Percentiles rank a stretch among this genome's conserved stretches.
These are phyloP conservation scores for Echria macrotheca DNA, from an alignment of 495 filamentous ascomycete species.

Conservation along the genomic window DNA sequence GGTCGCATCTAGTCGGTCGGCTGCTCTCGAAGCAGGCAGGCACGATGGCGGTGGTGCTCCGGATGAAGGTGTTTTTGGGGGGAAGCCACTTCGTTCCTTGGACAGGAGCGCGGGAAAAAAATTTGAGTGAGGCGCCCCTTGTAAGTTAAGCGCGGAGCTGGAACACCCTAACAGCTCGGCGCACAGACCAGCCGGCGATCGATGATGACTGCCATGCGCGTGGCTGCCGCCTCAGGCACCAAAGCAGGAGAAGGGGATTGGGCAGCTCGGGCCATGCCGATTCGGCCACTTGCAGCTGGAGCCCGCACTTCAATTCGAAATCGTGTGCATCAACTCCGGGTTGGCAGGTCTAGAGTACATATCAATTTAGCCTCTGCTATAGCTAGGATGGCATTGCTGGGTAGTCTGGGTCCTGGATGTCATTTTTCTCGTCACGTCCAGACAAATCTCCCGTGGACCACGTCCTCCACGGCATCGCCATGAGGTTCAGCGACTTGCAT, in stretches of 20 bases:
- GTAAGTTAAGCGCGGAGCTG: slow-evolving; percentile 16
- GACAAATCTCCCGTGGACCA: no score
- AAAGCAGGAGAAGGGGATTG: neutral
- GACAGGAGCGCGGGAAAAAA: slow-evolving; percentile 16
- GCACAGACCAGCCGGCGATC: slow-evolving; percentile 9
- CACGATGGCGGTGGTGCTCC: slow-evolving; percentile 16
- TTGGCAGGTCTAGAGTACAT: no score
- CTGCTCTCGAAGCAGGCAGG: slow-evolving; percentile 13
- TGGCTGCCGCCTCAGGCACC: slow-evolving; percentile 8
- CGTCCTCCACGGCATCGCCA: no score
- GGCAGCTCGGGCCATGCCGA: neutral
- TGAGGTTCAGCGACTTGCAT: no score
- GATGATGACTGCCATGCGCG: slow-evolving; percentile 4
- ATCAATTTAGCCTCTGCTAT: no score
- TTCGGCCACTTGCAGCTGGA: neutral
- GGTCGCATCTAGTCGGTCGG: slow-evolving; percentile 15
- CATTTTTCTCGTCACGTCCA: no score
- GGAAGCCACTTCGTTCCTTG: slow-evolving; percentile 9
- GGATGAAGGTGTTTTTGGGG: slow-evolving; percentile 15
- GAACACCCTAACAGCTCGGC: neutral
- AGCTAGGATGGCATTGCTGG: no score
- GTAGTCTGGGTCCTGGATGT: no score
- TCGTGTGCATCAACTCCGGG: no score
- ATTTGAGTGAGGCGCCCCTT: no score
- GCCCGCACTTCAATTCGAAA: slow-evolving; percentile 2